A percentile compares a stretch with the other conserved stretches of the same genome.
phyloP scores from a whole-genome alignment of 169 alveolate species.

The Eimeria falciformis region DNA sequence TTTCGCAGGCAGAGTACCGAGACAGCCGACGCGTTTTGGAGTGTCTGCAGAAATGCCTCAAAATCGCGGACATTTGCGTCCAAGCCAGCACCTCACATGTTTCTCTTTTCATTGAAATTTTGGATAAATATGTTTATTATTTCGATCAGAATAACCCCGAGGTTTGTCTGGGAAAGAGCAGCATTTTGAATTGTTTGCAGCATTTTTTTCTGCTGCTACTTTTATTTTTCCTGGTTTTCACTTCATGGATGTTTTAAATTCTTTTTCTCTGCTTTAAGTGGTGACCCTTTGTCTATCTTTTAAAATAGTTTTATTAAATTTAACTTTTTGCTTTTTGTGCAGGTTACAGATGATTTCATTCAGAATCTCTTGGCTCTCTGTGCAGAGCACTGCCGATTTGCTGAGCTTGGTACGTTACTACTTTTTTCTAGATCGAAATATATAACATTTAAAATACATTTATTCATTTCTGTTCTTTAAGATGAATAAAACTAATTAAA shows the following conservation, averaged over 20 bases:
- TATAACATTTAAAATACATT: too few relatives aligned
- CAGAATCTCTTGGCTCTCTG: constrained; percentile 68
- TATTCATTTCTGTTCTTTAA: too few relatives aligned
- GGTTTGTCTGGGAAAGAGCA: neutral
- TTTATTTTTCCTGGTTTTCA: neutral
- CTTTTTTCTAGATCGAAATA: too few relatives aligned
- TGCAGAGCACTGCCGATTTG: constrained; percentile 71
- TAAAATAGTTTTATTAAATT: too few relatives aligned
- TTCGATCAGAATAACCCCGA: constrained; percentile 79
- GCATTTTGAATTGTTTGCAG: neutral
- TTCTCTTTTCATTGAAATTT: constrained; percentile 79
- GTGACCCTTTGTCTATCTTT: too few relatives aligned
- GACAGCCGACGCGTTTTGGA: constrained; percentile 81
- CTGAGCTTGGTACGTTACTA: constrained; percentile 23
- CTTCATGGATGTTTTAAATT: neutral
- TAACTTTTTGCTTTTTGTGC: neutral
- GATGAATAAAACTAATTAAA: too few relatives aligned
- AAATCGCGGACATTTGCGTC: constrained; percentile 75
- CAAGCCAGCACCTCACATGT: constrained; percentile 71
- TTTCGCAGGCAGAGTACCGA: constrained; percentile 45
- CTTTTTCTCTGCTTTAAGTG: neutral
- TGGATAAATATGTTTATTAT: constrained; percentile 83
- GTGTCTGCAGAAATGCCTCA: constrained; percentile 83
- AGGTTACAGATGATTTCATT: constrained; percentile 71
- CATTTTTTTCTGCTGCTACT: neutral